Evolutionary conservation across 2,329 filamentous ascomycete species (phyloP), one percentile per base, ranked within the genome.

Genomic region (Alternaria brassicae): DNA sequence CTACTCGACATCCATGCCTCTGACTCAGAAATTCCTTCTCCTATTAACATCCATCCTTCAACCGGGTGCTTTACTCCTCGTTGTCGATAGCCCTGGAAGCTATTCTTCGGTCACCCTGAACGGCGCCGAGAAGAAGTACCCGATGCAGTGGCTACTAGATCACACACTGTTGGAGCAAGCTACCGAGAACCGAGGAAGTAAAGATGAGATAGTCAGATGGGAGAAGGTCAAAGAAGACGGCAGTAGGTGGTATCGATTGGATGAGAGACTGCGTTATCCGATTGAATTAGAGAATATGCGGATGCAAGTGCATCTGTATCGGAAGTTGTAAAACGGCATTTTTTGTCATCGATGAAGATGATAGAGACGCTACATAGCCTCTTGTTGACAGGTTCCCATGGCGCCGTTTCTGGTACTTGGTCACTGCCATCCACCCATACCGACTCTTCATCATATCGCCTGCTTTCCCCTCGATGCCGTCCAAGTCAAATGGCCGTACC

Each of bases 271-370:
- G 65, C 82, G 83, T 39, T 98, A 97, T 79, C 90, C 93, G 7
- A 92, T 97, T 69, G 85, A 88, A 51, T 79, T 98, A 73, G 94
- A 98, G 80, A 92, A 97, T 74, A 97, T 97, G 93, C 88, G 93
- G 45, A 97, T 94, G 78, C 94, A 98, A 78, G 83, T 97, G 69
- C 93, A 97, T 80, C 74, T 97, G 15, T 98, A 97, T 53, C 63
- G 55, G 19, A 51, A 68, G 21, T 6, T 66, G 10, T 65, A 60
- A 10, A 13, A 17, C 17, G 34, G 3, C 10, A n/a, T n/a, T 9
- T 13, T 7, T 13, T 49, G 10, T 34, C 17, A 19, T 28, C 10
- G n/a, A 32, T 12, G n/a, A 13, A 32, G 2, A 32, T 47, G 15
- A 13, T 10, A 21, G 9, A 21, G 32, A 3, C 13, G 15, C 10